Conservation (phyloP, 805 yeast species). For the Lipomyces spencermartinsiae region DNA sequence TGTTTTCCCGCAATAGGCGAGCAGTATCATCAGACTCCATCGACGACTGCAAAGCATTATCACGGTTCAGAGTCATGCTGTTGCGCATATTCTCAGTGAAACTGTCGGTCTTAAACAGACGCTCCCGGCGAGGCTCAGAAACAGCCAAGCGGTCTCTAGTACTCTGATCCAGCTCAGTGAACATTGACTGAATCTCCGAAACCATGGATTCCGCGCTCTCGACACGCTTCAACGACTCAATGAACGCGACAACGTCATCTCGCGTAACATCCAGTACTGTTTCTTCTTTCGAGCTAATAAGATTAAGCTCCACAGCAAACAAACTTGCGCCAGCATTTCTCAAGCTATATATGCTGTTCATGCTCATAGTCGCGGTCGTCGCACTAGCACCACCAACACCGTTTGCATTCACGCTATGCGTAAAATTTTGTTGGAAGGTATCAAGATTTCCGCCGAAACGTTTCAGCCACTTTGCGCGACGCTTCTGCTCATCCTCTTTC, state of each 20-base stretch:
- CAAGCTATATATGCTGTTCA: constrained; percentile 21
- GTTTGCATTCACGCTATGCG: constrained; percentile 7
- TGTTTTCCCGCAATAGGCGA: constrained; percentile 15
- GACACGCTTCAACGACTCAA: constrained; percentile 37
- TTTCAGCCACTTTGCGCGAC: constrained; percentile 66
- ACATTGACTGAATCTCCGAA: constrained; percentile 44
- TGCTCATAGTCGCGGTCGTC: constrained; percentile 10
- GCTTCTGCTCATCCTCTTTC: constrained; percentile 61
- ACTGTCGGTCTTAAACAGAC: constrained; percentile 28
- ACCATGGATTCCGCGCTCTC: constrained; percentile 42
- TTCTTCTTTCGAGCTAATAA: constrained; percentile 24
- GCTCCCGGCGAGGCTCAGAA: constrained; percentile 20
- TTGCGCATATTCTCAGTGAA: constrained; percentile 24
- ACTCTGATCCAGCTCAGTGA: constrained; percentile 35
- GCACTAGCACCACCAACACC: constrained; percentile 5
- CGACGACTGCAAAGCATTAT: constrained; percentile 14
- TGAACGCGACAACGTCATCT: constrained; percentile 38
- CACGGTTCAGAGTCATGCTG: constrained; percentile 27
- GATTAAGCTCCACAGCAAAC: constrained; percentile 39
- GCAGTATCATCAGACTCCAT: constrained; percentile 6
- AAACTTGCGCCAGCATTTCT: constrained; percentile 34
- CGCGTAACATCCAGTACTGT: constrained; percentile 16
- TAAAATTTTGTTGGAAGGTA: constrained; percentile 23
- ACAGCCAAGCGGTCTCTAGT: constrained; percentile 3
- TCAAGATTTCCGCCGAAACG: constrained; percentile 56